Base-by-base conservation (phyloP, 2,329 filamentous ascomycete genomes). In the Pseudocercospora vitis region DNA sequence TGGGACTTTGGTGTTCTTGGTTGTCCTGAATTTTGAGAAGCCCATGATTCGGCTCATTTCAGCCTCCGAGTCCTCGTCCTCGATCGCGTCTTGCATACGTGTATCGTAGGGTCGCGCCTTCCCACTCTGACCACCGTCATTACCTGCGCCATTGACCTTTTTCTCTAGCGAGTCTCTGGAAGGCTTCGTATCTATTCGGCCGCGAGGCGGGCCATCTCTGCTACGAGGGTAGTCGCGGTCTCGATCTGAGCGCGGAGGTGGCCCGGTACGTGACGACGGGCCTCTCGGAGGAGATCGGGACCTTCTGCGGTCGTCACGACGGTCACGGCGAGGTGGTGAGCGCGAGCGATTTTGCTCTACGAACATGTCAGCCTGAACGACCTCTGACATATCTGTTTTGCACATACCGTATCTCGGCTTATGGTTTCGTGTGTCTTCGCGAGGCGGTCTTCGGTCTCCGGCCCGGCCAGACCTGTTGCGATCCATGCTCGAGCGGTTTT, bases 41-140 rank as follows among this genome's bases (percentile, higher is more conserved):
- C 94, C 94, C 88, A 99, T 91, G 76, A 91, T 84, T 46, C 86
- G 85, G 64, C 85, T 80, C 87, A 97, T 92, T 55, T 82, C 82
- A 51, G 80, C 82, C 68, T 87, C 77, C 48, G 85, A 83, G 58
- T 86, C 85, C 58, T 91, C 61, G 35, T 65, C 59, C 45, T 69
- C 68, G 8, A 53, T 50, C 3, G 39, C 48, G n/a, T 58, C 57
- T 31, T 58, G 61, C 59, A 63, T 65, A 29, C 62, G 58, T 11
- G 49, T 45, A 23, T 62, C 58, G 19, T 50, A 48, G 33, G 55
- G 54, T 32, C 37, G 45, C n/a, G 53, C 45, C 29, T 59, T 52
- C 7, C 52, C 35, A 4, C 37, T 24, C 16, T 32, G 48, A 45
- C 48, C 47, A 8, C 26, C 33, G 42, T 52, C 50, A 7, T 49